Evolutionary conservation across 31 red algal genomes (phyloP), one percentile per base, ranked within the genome.

Genomic region (Asparagopsis taxiformis): DNA sequence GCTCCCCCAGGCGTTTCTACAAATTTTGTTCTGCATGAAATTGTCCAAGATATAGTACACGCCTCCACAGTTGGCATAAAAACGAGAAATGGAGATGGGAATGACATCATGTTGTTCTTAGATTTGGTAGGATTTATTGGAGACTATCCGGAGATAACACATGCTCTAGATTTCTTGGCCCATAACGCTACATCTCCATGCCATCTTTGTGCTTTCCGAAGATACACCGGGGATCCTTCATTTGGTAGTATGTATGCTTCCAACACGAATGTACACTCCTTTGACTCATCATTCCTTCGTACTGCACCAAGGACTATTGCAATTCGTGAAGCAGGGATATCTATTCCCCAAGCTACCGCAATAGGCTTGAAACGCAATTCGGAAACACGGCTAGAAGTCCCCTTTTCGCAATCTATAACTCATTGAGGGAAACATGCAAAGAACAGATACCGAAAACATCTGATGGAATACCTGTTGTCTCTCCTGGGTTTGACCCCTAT

Each of bases 111-210:
- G 59, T 33, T 62, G 34, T 62, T 62, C 31, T 6, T 62, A 2
- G 8, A 62, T 62, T 23, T 62, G 26, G 59, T 62, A 2, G 59
- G 59, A 6, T 62, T 62, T 31, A 34, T 62, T 3, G 59, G 59
- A 15, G 59, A 62, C 59, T 62, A 29, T 29, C 23, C 59, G 3
- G 59, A 23, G 19, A 17, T 31, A 2, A 33, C 59, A 2, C 2
- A 1, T 32, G 31, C 31, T 33, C 5, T 62, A 3, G 59, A 62
- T 62, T 2, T 62, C 2, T 3, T 62, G 26, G 59, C 26, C 16
- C 59, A 62, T 31, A 34, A 32, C 23, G 23, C 2, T 19, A 62
- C 26, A 3, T 19, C 3, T 62, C 59, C 59, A 4, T 62, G 3
- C 31, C 29, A 23, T 17, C 3, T 62, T 6, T 6, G 59, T 15